These are phyloP conservation scores for Aspergillus ochraceus DNA, from an alignment of 2,329 filamentous ascomycete genomes.

Conservation along the genomic window DNA sequence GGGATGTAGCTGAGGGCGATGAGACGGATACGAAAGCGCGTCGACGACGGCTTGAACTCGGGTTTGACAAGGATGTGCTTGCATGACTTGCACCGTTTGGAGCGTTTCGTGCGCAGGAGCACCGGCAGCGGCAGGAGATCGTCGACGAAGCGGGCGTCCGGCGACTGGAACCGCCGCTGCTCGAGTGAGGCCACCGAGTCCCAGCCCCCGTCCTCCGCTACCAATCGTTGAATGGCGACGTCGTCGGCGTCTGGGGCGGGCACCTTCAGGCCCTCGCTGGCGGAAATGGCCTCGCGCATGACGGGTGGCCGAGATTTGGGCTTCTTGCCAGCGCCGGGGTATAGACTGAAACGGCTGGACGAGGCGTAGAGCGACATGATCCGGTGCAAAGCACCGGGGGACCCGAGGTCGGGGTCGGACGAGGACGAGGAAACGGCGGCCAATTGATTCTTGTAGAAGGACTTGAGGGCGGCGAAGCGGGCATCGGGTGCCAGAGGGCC, in stretches of 20 bases:
- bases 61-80: constrained; percentile 95
- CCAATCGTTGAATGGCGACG: constrained; percentile 60
- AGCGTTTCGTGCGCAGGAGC: constrained; percentile 84
- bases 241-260: constrained; percentile 61
- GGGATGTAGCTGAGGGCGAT: constrained; percentile 89
- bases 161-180: constrained; percentile 53
- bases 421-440: constrained; percentile 59
- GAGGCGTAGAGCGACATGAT: constrained; percentile 88
- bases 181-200: constrained; percentile 58
- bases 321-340: constrained; percentile 58
- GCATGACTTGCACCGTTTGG: constrained; percentile 88
- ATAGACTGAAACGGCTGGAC: constrained; percentile 53
- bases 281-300: constrained; percentile 76
- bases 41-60: constrained; percentile 84
- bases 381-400: constrained; percentile 77
- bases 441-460: constrained; percentile 81
- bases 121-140: constrained; percentile 80
- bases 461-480: constrained; percentile 71
- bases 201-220: constrained; percentile 57
- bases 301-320: constrained; percentile 65
- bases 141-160: constrained; percentile 62
- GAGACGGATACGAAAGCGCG: constrained; percentile 87
- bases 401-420: constrained; percentile 60
- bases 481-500: constrained; percentile 61
- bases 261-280: constrained; percentile 70